Conservation (phyloP, 768 basidiomycete genomes). For the Suillus lakei region DNA sequence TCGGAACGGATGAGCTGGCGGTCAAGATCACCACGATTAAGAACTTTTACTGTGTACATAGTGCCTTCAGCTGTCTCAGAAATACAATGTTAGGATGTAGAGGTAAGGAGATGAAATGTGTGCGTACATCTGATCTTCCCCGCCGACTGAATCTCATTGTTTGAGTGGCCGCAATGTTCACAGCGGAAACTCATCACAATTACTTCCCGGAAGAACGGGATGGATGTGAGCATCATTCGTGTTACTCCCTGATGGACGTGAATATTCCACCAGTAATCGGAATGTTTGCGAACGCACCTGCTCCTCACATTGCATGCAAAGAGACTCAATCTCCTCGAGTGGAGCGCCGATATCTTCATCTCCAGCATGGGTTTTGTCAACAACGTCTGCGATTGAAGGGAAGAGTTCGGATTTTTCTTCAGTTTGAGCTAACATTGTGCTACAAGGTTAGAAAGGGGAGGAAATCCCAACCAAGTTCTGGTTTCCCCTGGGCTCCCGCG, state of each 20-base stretch:
- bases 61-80: slow-evolving; percentile 72
- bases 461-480: not conserved
- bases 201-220: slow-evolving; percentile 94
- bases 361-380: slow-evolving; percentile 48
- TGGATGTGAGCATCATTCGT: slow-evolving; percentile 86
- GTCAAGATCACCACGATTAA: slow-evolving; percentile 77
- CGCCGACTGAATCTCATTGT: slow-evolving; percentile 96
- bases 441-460: not conserved
- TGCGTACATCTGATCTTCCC: slow-evolving; percentile 80
- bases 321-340: slow-evolving; percentile 84
- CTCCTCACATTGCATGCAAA: slow-evolving; percentile 94
- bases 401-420: slow-evolving; percentile 46
- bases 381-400: slow-evolving; percentile 62
- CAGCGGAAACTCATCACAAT: slow-evolving; percentile 97
- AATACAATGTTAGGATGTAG: not conserved
- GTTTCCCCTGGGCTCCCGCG: no score
- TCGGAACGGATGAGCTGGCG: slow-evolving; percentile 93
- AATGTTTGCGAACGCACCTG: slow-evolving; percentile 59
- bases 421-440: slow-evolving; percentile 29
- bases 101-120: not conserved
- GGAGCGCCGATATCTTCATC: slow-evolving; percentile 46
- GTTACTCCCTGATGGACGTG: slow-evolving; percentile 72
- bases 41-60: slow-evolving; percentile 79
- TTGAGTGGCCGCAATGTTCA: slow-evolving; percentile 85
- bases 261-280: slow-evolving; percentile 7